These are phyloP conservation scores for Citrullus amarus DNA, from an alignment of 306 rosid species.

Conservation along the genomic window DNA sequence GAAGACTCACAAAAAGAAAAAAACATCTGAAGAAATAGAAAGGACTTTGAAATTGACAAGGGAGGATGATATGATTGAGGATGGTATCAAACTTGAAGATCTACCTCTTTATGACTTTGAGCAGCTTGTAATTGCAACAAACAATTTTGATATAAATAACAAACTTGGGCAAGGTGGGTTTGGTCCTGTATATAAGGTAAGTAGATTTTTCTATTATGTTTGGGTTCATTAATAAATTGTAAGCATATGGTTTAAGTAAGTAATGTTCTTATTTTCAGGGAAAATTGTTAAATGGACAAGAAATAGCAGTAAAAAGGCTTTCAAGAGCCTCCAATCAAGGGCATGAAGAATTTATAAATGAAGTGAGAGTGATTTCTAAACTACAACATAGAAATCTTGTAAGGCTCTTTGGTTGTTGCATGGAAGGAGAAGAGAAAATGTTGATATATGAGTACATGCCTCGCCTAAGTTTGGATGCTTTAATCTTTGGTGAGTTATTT, in stretches of 20 bases:
- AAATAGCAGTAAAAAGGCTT: conserved; percentile 32
- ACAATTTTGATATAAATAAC: conserved; percentile 16
- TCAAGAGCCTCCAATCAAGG: conserved; percentile 27
- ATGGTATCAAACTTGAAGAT: conserved; percentile 18
- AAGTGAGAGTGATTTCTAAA: conserved; percentile 29
- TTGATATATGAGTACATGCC: conserved; percentile 36
- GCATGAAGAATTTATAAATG: conserved; percentile 31
- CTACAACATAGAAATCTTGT: conserved; percentile 46
- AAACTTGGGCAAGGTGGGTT: conserved; percentile 18
- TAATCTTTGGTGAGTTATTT: conserved; percentile 24
- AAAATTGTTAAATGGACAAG: conserved; percentile 19
- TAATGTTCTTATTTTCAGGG: conserved; percentile 12
- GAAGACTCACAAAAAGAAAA: neutral
- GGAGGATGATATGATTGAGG: neutral
- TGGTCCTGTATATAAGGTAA: neutral
- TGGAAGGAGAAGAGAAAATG: conserved; percentile 27
- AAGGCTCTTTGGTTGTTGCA: conserved; percentile 30
- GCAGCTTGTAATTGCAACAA: conserved; percentile 26
- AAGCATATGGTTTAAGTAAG: neutral
- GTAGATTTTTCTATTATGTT: neutral
- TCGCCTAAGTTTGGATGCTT: conserved; percentile 29
- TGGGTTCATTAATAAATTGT: no score
- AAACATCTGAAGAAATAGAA: no score
- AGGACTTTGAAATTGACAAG: neutral
- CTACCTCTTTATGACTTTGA: conserved; percentile 21